Percentiles rank a stretch among this genome's conserved stretches.
Evolutionary conservation across 2,329 filamentous ascomycete genomes (phyloP).

Genomic region (Blastomyces percursus): DNA sequence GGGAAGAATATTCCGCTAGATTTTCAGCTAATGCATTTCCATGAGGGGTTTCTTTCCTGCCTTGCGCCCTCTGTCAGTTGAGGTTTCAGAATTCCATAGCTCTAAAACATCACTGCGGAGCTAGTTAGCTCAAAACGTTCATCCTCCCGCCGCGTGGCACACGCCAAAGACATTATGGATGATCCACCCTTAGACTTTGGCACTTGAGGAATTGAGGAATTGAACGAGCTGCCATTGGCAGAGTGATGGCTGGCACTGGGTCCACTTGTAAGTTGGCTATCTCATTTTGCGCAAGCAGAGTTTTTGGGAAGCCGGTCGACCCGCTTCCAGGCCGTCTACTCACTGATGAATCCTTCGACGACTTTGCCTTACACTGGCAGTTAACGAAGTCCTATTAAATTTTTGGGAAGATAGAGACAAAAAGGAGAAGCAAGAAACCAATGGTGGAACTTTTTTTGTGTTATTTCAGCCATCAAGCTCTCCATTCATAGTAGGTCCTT

Average conservation of each 20-base stretch:
- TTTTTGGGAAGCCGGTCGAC: neutral
- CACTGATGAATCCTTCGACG: neutral
- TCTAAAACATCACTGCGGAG: neutral
- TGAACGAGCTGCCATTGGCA: neutral
- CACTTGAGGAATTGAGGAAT: neutral
- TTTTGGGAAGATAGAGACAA: neutral
- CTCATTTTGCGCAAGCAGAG: neutral
- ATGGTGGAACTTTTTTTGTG: neutral
- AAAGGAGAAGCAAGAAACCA: neutral
- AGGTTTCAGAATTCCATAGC: neutral
- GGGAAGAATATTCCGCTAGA: neutral
- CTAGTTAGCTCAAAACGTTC: neutral
- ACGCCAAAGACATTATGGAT: neutral
- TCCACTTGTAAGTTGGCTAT: neutral
- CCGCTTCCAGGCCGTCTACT: neutral
- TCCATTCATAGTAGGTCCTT: neutral
- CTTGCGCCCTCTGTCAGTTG: neutral
- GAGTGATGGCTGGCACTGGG: neutral
- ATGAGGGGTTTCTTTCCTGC: neutral
- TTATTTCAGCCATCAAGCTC: neutral
- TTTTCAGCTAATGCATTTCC: neutral
- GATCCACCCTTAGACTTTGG: neutral
- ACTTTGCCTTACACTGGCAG: neutral
- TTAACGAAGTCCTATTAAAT: neutral
- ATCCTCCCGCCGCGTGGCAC: neutral